phyloP scores from a whole-genome alignment of 2,329 filamentous ascomycete genomes.

The Neonectria neomacrospora region DNA sequence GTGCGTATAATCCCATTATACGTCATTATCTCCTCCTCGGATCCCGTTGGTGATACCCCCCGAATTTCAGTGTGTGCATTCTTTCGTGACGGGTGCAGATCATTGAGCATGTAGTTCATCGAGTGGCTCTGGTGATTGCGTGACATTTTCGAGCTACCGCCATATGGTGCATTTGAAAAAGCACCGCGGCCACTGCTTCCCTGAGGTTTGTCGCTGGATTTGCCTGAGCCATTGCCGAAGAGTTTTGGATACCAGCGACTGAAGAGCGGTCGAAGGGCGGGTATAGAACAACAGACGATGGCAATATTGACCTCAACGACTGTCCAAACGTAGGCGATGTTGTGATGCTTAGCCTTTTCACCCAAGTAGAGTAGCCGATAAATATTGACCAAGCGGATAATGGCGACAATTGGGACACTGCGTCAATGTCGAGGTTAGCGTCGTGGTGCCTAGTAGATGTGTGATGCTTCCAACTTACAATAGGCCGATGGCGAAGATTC shows the following conservation, averaged over 20 bases:
- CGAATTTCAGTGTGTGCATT: conserved; percentile 49
- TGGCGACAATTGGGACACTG: conserved; percentile 49
- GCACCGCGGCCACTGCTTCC: conserved; percentile 6
- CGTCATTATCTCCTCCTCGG: conserved; percentile 55
- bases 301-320: conserved; percentile 51
- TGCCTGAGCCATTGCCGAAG: conserved; percentile 36
- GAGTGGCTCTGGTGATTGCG: conserved; percentile 29
- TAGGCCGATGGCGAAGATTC: conserved; percentile 53
- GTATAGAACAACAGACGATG: conserved; percentile 49
- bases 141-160: not conserved
- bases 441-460: not conserved
- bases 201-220: conserved; percentile 25
- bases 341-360: conserved; percentile 32
- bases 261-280: conserved; percentile 50
- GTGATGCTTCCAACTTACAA: conserved; percentile 42
- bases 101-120: conserved; percentile 41
- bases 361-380: conserved; percentile 19
- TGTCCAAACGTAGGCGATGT: conserved; percentile 49
- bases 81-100: conserved; percentile 29
- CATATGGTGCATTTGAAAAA: conserved; percentile 24
- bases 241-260: conserved; percentile 48
- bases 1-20: conserved; percentile 54
- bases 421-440: not conserved
- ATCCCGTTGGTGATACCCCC: conserved; percentile 48
- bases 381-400: conserved; percentile 48